Percentiles rank a stretch among this genome's conserved stretches.
These are phyloP conservation scores for Candida ulmi DNA, from an alignment of 805 yeast genomes.

Conservation along the genomic window DNA sequence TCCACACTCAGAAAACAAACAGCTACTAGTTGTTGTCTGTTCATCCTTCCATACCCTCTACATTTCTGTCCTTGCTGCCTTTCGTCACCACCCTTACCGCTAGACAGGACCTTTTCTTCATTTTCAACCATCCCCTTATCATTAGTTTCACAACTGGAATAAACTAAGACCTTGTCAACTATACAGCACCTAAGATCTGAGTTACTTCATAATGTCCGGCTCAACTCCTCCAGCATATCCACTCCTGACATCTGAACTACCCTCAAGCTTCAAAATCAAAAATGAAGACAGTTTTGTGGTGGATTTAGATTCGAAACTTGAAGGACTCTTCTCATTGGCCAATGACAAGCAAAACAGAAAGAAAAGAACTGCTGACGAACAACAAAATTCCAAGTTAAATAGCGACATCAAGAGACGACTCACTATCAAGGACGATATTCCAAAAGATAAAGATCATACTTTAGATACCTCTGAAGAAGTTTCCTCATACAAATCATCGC, in stretches of 20 bases:
- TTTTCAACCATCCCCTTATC: background rate
- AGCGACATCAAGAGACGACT: slow-evolving; percentile 14
- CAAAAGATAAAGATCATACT: background rate
- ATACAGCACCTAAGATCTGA: background rate
- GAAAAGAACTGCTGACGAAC: slow-evolving; percentile 20
- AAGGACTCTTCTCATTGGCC: background rate
- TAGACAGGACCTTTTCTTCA: background rate
- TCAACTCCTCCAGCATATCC: slow-evolving; percentile 20
- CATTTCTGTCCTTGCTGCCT: too few species aligned
- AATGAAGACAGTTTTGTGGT: slow-evolving; percentile 9
- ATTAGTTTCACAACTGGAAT: background rate
- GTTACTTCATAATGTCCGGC: slow-evolving; percentile 1
- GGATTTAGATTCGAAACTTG: slow-evolving; percentile 1
- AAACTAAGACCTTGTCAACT: too few species aligned
- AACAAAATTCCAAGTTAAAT: slow-evolving; percentile 3
- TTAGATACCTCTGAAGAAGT: background rate
- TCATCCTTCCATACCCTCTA: too few species aligned
- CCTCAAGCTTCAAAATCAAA: slow-evolving; percentile 15
- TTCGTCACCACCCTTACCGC: background rate
- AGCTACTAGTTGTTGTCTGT: too few species aligned
- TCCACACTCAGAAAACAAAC: too few species aligned
- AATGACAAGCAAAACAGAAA: slow-evolving; percentile 3
- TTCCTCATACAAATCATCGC: background rate
- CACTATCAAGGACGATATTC: slow-evolving; percentile 8
- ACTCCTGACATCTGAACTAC: slow-evolving; percentile 13